Evolutionary conservation across 2,329 filamentous ascomycete species (phyloP).

Genomic region (Neonectria sp.): DNA sequence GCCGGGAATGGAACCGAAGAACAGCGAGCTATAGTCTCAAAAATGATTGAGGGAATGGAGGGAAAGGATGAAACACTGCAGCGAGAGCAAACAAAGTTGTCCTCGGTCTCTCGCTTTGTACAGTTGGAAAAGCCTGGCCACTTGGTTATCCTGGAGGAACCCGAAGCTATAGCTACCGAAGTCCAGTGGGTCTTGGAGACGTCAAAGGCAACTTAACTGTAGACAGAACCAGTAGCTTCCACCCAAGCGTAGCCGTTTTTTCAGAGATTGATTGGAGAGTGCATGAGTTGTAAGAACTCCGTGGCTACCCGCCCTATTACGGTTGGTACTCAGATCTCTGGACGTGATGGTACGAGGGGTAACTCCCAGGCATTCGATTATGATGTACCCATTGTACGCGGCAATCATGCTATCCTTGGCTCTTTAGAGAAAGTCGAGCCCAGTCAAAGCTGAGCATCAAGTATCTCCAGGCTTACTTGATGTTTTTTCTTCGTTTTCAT

Average conservation of each 20-base stretch:
- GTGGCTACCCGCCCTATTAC: no score
- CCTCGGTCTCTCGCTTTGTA: conserved; percentile 10
- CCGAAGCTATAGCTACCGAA: not conserved
- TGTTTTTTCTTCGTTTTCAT: no score
- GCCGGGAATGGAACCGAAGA: conserved; percentile 5
- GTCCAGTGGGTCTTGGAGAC: not conserved
- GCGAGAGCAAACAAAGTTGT: conserved; percentile 8
- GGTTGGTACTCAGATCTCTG: not conserved
- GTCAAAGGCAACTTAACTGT: not conserved
- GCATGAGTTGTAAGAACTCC: no score
- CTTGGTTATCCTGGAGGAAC: conserved; percentile 10
- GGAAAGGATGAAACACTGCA: not conserved
- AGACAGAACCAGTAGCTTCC: not conserved
- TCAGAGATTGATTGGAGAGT: not conserved
- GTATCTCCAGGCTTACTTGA: no score
- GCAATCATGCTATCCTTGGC: not conserved
- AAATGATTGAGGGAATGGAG: conserved; percentile 12
- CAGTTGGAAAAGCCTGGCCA: conserved; percentile 4
- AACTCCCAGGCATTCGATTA: not conserved
- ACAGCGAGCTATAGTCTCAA: conserved; percentile 1
- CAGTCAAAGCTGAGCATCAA: not conserved
- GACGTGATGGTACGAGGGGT: not conserved
- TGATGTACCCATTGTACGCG: not conserved
- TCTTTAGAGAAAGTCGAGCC: not conserved
- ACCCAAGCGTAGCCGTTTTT: no score